Evolutionary conservation across 768 basidiomycete genomes (phyloP).

Genomic region (Cytidiella melzeri): DNA sequence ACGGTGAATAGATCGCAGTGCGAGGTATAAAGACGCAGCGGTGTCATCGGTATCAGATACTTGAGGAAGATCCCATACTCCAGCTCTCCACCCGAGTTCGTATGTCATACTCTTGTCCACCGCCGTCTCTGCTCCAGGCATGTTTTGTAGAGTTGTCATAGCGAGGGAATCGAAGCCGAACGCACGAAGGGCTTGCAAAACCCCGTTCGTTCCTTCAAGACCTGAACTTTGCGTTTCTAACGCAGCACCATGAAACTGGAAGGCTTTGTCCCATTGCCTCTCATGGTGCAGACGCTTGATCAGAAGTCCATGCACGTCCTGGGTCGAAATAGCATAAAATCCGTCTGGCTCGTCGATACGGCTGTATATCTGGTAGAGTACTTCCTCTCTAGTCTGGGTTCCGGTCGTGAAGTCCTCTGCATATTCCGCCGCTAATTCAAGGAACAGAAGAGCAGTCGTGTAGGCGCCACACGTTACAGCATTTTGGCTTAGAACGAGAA

Average conservation of each 20-base stretch:
- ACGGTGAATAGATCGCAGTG: slow-evolving; percentile 76
- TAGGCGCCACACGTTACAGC: slow-evolving; percentile 79
- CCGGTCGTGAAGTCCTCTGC: slow-evolving; percentile 23
- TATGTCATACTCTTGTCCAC: slow-evolving; percentile 45
- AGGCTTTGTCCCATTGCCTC: slow-evolving; percentile 86
- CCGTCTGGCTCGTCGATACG: slow-evolving; percentile 98
- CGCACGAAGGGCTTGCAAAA: slow-evolving; percentile 76
- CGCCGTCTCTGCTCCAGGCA: slow-evolving; percentile 28
- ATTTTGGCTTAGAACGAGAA: slow-evolving; percentile 58
- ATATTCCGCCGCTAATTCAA: slow-evolving; percentile 71
- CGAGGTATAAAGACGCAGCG: slow-evolving; percentile 64
- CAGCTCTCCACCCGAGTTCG: slow-evolving; percentile 89
- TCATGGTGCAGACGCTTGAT: slow-evolving; percentile 89
- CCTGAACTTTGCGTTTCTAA: slow-evolving; percentile 54
- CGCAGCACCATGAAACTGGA: slow-evolving; percentile 82
- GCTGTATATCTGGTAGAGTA: slow-evolving; percentile 88
- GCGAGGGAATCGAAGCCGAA: slow-evolving; percentile 93
- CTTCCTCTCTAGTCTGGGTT: slow-evolving; percentile 44
- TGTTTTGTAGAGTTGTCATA: slow-evolving; percentile 50
- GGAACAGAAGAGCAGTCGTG: slow-evolving; percentile 83
- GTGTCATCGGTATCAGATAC: slow-evolving; percentile 34
- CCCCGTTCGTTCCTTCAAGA: slow-evolving; percentile 47
- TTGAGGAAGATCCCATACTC: slow-evolving; percentile 91
- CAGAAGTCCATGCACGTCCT: slow-evolving; percentile 73
- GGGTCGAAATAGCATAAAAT: slow-evolving; percentile 87